Percentiles rank a stretch among this genome's conserved stretches.
These are phyloP conservation scores for Teunomyces panamensis DNA, from an alignment of 805 yeast species.

Conservation along the genomic window DNA sequence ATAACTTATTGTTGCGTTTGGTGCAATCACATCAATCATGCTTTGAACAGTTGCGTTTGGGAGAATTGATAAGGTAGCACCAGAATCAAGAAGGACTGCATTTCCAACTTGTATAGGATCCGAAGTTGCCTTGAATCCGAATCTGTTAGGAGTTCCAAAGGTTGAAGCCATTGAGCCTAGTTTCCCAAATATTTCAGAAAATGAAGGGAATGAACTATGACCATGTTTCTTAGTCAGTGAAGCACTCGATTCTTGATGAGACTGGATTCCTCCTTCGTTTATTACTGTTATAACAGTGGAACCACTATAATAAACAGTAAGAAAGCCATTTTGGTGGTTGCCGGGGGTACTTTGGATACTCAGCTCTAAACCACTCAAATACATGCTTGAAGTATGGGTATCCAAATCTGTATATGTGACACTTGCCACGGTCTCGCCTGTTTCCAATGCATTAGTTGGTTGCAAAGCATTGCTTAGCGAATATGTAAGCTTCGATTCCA, in stretches of 20 bases:
- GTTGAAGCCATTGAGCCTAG: background rate
- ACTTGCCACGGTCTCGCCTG: too few species aligned
- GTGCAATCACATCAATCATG: slow-evolving; percentile 7
- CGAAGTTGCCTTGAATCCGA: background rate
- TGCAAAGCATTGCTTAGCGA: background rate
- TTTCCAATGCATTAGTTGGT: background rate
- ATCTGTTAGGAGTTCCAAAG: background rate
- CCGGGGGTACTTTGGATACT: too few species aligned
- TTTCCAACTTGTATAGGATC: background rate
- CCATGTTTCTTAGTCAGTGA: too few species aligned
- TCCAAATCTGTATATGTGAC: too few species aligned
- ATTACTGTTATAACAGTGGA: too few species aligned
- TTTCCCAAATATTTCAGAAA: background rate
- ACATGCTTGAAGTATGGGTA: too few species aligned
- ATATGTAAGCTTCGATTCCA: too few species aligned
- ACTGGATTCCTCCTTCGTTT: too few species aligned
- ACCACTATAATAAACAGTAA: too few species aligned
- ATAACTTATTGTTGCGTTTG: slow-evolving; percentile 6
- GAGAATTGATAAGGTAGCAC: slow-evolving; percentile 50
- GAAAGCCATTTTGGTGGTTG: too few species aligned
- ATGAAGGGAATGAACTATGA: background rate
- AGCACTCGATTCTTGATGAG: too few species aligned
- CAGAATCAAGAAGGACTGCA: slow-evolving; percentile 52
- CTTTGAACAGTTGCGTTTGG: slow-evolving; percentile 26
- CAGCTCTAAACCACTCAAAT: too few species aligned